Conservation (phyloP, 2,329 filamentous ascomycete genomes). For the Diaporthe aspalathi region DNA sequence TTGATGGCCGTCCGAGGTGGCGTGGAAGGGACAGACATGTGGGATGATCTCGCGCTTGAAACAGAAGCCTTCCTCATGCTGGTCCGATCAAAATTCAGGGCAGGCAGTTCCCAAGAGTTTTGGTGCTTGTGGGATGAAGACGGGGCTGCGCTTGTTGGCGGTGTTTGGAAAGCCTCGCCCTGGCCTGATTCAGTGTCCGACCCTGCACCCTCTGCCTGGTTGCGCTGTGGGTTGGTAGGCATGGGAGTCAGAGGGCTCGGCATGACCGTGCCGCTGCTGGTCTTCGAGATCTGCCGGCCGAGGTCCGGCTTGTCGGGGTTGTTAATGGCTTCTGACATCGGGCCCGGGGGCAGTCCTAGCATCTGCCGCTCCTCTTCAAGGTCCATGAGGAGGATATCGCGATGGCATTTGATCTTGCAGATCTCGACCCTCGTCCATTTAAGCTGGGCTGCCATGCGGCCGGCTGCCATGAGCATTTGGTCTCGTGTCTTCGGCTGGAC, state of each 20-base stretch:
- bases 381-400: slow-evolving; percentile 87
- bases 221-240: slow-evolving; percentile 47
- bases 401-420: slow-evolving; percentile 90
- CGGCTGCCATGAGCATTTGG: slow-evolving; percentile 84
- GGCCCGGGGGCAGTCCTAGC: slow-evolving; percentile 48
- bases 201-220: slow-evolving; percentile 46
- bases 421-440: slow-evolving; percentile 97
- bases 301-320: slow-evolving; percentile 40
- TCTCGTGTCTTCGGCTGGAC: slow-evolving; percentile 93
- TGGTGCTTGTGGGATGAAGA: slow-evolving; percentile 54
- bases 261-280: slow-evolving; percentile 47
- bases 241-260: slow-evolving; percentile 52
- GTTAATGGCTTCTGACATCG: slow-evolving; percentile 40
- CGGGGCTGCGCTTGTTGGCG: slow-evolving; percentile 55
- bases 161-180: slow-evolving; percentile 62
- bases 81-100: slow-evolving; percentile 49
- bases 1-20: slow-evolving; percentile 48
- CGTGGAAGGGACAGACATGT: slow-evolving; percentile 47
- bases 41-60: slow-evolving; percentile 56
- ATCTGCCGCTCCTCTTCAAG: slow-evolving; percentile 78
- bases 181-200: slow-evolving; percentile 52
- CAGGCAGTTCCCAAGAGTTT: slow-evolving; percentile 57
- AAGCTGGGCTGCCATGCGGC: slow-evolving; percentile 84
- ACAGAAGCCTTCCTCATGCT: slow-evolving; percentile 55
- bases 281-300: slow-evolving; percentile 49